Evolutionary conservation across 441 rosid genomes (phyloP).

Genomic region (Hura crepitans): DNA sequence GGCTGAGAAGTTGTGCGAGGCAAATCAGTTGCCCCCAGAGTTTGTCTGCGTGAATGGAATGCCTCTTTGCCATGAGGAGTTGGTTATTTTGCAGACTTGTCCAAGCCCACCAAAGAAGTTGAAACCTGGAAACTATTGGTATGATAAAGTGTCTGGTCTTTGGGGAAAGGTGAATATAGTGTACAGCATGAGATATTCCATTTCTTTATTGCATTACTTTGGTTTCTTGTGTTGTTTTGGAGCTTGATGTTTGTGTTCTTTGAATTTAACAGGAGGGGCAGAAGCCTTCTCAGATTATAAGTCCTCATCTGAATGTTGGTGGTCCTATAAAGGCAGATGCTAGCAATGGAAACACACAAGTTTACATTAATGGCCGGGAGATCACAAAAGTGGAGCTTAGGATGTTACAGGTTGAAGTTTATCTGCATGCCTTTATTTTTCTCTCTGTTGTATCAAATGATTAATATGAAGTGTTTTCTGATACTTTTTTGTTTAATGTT

Average conservation of each 20-base stretch:
- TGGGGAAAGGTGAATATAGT: conserved; percentile 90
- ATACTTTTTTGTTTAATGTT: conserved; percentile 23
- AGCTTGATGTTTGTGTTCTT: conserved; percentile 28
- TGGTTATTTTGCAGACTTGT: conserved; percentile 67
- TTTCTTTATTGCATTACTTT: neutral
- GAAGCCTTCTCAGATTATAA: conserved; percentile 79
- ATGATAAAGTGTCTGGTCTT: conserved; percentile 86
- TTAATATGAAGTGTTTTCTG: conserved; percentile 21
- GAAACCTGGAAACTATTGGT: conserved; percentile 91
- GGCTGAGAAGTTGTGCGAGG: conserved; percentile 73
- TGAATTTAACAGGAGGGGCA: conserved; percentile 71
- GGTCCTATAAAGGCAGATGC: conserved; percentile 53
- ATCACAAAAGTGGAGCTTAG: conserved; percentile 82
- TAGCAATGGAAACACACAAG: conserved; percentile 86
- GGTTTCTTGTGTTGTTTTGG: conserved; percentile 12
- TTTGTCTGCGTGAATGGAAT: conserved; percentile 66
- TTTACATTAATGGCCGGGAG: conserved; percentile 77
- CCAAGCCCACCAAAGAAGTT: conserved; percentile 82
- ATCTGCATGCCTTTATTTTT: conserved; percentile 9
- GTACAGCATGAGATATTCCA: conserved; percentile 22
- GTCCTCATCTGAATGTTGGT: conserved; percentile 69
- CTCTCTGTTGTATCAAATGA: neutral
- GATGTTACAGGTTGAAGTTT: conserved; percentile 73
- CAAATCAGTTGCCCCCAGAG: conserved; percentile 85
- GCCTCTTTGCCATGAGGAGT: conserved; percentile 59